Evolutionary conservation across 2,329 filamentous ascomycete genomes (phyloP), one percentile per base, ranked within the genome.

Genomic region (Thermothelomyces thermophilus): DNA sequence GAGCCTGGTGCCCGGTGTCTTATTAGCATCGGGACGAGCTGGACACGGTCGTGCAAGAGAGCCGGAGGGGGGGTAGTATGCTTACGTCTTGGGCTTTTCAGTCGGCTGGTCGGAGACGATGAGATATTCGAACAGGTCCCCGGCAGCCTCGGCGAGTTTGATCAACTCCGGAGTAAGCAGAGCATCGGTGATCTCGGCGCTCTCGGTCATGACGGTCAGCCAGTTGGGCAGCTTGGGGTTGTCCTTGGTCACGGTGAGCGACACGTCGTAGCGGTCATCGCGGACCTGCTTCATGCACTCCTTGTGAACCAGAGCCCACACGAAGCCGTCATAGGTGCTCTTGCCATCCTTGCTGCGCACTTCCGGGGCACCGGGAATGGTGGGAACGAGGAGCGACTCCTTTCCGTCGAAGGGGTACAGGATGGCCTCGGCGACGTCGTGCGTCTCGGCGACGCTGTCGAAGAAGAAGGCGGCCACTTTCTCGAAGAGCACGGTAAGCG

Each of bases 261-360:
- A 95, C 48, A 96, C 74, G 66, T 98, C 93, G 71, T 96, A 98
- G 61, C 93, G 87, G 56, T 95, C 89, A 41, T 95, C 87, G 54
- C 93, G 86, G 61, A 95, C 79, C 62, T 81, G 75, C 73, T 87
- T 88, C 91, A 98, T 97, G 66, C 79, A 73, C 62, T 90, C 84
- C 80, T 98, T 98, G 78, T 97, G 89, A 55, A 97, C 90, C 58
- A 98, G 70, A 43, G 90, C 91, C 80, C 87, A 97, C 57, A 98
- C 91, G 63, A 97, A 98, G 39, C 84, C 84, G 66, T 97, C 93
- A 63, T 85, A 97, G 51, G 72, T 70, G 73, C 82, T 83, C 77
- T 81, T 84, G 69, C 72, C 61, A 63, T 80, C 71, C 74, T 77
- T 70, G 63, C 70, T 69, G 56, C 72, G 71, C 46, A 78, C 68